These are phyloP conservation scores for Lipomyces yamadae DNA, from an alignment of 805 yeast species.

Conservation along the genomic window DNA sequence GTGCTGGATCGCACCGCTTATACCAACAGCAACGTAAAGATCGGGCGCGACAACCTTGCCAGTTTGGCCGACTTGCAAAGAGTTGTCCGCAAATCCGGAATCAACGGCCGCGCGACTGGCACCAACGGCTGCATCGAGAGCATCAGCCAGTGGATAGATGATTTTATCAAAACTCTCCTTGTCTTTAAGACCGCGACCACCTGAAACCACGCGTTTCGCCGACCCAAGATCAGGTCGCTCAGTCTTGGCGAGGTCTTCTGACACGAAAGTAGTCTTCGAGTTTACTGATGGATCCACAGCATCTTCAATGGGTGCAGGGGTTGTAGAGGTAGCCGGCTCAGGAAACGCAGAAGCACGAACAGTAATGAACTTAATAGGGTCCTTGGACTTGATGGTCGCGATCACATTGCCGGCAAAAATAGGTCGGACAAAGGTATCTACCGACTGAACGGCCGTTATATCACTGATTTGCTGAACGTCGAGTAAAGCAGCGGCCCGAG, in stretches of 20 bases:
- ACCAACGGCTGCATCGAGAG: constrained; percentile 90
- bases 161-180: constrained; percentile 82
- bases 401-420: constrained; percentile 95
- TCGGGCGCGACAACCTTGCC: constrained; percentile 98
- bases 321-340: constrained; percentile 47
- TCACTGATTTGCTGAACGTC: constrained; percentile 91
- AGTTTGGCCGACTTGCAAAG: constrained; percentile 96
- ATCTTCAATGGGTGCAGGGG: constrained; percentile 55
- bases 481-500: constrained; percentile 82
- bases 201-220: constrained; percentile 81
- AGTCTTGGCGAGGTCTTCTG: constrained; percentile 72
- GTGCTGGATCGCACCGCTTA: constrained; percentile 97
- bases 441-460: constrained; percentile 66
- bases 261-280: constrained; percentile 63
- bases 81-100: constrained; percentile 92
- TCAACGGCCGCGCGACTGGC: constrained; percentile 99
- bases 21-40: constrained; percentile 88
- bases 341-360: constrained; percentile 84
- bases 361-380: constrained; percentile 69
- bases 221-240: constrained; percentile 92
- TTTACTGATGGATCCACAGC: constrained; percentile 48
- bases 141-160: constrained; percentile 81
- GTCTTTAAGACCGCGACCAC: constrained; percentile 92
- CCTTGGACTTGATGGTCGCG: constrained; percentile 75
- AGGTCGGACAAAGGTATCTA: constrained; percentile 84